phyloP scores from a whole-genome alignment of 805 yeast species.

The Pichia nakasei region DNA sequence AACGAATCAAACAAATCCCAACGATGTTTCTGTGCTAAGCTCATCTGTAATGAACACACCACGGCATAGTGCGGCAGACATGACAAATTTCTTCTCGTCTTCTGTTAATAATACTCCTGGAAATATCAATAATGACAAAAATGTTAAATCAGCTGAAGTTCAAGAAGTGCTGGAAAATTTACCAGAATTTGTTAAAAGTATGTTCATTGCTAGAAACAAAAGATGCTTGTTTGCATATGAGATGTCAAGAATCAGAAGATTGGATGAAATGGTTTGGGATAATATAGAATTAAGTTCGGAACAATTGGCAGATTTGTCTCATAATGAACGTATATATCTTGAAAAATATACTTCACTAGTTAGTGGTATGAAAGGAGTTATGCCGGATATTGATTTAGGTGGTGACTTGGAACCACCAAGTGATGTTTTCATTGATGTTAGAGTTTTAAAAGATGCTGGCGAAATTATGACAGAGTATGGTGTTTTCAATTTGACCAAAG shows the following conservation, averaged over 20 bases:
- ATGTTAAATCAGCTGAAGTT: not conserved
- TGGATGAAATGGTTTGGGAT: conserved; percentile 67
- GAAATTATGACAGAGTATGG: conserved; percentile 92
- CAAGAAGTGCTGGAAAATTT: conserved; percentile 40
- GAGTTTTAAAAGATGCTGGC: conserved; percentile 91
- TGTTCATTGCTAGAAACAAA: conserved; percentile 82
- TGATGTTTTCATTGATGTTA: conserved; percentile 86
- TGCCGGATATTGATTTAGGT: conserved; percentile 76
- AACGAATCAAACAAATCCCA: not conserved
- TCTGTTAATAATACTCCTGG: conserved; percentile 4
- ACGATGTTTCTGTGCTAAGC: not conserved
- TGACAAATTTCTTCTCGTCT: conserved; percentile 6
- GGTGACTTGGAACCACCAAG: conserved; percentile 89
- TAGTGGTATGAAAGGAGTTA: conserved; percentile 66
- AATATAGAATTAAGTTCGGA: conserved; percentile 40
- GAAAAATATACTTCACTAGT: conserved; percentile 62
- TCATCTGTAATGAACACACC: conserved; percentile 6
- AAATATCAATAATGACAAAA: not conserved
- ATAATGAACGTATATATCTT: conserved; percentile 71
- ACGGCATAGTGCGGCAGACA: not conserved
- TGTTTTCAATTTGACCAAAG: conserved; percentile 84
- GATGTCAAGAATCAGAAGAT: conserved; percentile 53
- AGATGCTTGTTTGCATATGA: conserved; percentile 84
- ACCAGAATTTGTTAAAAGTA: conserved; percentile 58
- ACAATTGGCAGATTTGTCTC: conserved; percentile 48